Conservation (phyloP, 139 green algal genomes). For the Closterium sp. region DNA sequence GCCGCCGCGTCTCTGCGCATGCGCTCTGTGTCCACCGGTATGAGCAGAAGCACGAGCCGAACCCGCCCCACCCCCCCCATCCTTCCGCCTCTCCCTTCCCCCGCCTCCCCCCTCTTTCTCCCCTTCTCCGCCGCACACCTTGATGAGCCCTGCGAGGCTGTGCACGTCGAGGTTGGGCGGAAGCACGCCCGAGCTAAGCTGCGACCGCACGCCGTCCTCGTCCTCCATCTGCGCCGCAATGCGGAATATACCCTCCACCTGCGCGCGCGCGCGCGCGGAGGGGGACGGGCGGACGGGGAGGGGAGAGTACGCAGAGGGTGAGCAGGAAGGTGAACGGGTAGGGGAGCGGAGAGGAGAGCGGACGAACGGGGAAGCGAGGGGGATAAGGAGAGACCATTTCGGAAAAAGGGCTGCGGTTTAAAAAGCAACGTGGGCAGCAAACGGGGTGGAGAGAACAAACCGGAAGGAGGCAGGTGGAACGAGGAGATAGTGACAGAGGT, state of each 20-base stretch:
- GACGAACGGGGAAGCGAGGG: too few species aligned
- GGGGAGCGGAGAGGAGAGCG: too few species aligned
- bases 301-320: too few species aligned
- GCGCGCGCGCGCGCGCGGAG: background rate
- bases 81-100: background rate
- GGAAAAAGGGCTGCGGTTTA: too few species aligned
- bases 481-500: too few species aligned
- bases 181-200: conserved; percentile 11
- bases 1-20: too few species aligned
- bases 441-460: too few species aligned
- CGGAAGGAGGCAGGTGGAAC: too few species aligned
- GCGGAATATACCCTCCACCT: conserved; percentile 20
- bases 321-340: too few species aligned
- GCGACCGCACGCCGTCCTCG: conserved; percentile 7
- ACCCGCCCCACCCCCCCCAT: background rate
- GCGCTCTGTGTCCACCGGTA: too few species aligned
- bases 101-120: background rate
- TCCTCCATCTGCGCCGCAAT: conserved; percentile 12
- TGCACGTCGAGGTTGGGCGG: conserved; percentile 2
- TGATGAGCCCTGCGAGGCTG: conserved; percentile 18
- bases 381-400: too few species aligned
- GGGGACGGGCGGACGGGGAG: background rate
- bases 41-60: background rate
- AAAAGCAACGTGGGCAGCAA: too few species aligned
- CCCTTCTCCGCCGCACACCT: background rate